Percentiles rank a stretch among this genome's conserved stretches.
Conservation (phyloP, 106 monocot genomes). For the Amphibolis antarctica region DNA sequence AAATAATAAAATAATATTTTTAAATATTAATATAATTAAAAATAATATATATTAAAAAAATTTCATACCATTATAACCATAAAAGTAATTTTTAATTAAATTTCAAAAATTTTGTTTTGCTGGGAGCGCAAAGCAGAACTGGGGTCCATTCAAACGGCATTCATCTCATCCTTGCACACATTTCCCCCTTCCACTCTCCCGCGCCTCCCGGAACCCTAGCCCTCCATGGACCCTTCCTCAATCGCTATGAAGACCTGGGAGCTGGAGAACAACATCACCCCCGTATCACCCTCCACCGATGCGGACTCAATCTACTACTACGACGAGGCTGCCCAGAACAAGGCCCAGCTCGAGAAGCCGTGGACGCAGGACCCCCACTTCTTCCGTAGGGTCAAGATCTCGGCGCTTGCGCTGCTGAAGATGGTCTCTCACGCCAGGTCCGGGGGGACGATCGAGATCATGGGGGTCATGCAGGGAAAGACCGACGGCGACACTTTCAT, state of each 20-base stretch:
- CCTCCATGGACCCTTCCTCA: slow-evolving; percentile 11
- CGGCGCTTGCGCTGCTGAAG: slow-evolving; percentile 90
- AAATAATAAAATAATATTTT: no score
- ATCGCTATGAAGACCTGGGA: slow-evolving; percentile 90
- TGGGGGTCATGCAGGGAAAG: slow-evolving; percentile 99
- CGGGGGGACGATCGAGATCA: slow-evolving; percentile 89
- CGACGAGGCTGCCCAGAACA: slow-evolving; percentile 59
- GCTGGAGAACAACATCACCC: slow-evolving; percentile 71
- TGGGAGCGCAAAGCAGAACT: no score
- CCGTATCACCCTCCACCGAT: slow-evolving; percentile 16
- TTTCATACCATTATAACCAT: no score
- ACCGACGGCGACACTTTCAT: slow-evolving; percentile 74
- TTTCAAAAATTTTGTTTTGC: no score
- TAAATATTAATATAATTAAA: no score
- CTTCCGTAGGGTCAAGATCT: slow-evolving; percentile 63
- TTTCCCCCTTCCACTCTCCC: no score
- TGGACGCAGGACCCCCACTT: slow-evolving; percentile 75
- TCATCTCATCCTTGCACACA: no score
- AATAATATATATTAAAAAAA: no score
- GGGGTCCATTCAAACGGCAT: no score
- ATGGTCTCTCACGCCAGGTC: slow-evolving; percentile 96
- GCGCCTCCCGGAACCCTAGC: background rate
- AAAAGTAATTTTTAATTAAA: no score
- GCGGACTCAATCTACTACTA: slow-evolving; percentile 70
- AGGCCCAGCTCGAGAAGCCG: slow-evolving; percentile 72